phyloP scores from a whole-genome alignment of 2,329 filamentous ascomycete genomes.

The Sclerotinia minor region DNA sequence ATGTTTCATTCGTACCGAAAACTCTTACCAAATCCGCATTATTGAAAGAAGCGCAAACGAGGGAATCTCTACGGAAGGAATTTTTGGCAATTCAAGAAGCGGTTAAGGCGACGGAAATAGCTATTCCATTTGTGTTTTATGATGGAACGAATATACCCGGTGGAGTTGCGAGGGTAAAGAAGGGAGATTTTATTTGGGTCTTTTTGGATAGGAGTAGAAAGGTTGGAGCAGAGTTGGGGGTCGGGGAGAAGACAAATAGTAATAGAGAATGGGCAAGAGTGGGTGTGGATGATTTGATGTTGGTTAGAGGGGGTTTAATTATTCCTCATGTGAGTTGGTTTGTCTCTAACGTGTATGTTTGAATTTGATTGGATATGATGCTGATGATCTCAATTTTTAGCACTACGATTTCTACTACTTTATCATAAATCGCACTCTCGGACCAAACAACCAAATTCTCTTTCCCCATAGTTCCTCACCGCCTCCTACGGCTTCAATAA shows the following conservation, averaged over 20 bases:
- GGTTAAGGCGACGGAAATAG: constrained; percentile 85
- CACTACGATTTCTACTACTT: constrained; percentile 99
- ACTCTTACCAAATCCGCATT: constrained; percentile 74
- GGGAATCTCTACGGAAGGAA: constrained; percentile 73
- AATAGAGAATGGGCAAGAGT: constrained; percentile 89
- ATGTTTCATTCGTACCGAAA: constrained; percentile 67
- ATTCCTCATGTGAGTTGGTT: constrained; percentile 78
- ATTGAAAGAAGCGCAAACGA: constrained; percentile 74
- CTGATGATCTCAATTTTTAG: constrained; percentile 50
- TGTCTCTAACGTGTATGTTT: neutral
- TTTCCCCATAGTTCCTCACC: constrained; percentile 70
- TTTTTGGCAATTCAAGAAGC: constrained; percentile 81
- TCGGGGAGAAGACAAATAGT: constrained; percentile 59
- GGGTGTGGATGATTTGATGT: constrained; percentile 91
- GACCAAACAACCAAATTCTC: constrained; percentile 68
- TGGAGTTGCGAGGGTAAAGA: constrained; percentile 81
- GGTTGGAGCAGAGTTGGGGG: constrained; percentile 78
- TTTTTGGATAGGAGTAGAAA: constrained; percentile 91
- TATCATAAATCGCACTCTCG: constrained; percentile 80
- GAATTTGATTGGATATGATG: constrained; percentile 1
- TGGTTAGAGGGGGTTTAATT: constrained; percentile 87
- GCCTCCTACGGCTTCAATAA: constrained; percentile 13
- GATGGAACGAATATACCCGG: constrained; percentile 89
- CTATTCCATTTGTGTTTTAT: constrained; percentile 95
- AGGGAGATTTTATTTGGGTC: constrained; percentile 90